Conservation (phyloP, 148 eudicot genomes). For the Pouteria glomerata region DNA sequence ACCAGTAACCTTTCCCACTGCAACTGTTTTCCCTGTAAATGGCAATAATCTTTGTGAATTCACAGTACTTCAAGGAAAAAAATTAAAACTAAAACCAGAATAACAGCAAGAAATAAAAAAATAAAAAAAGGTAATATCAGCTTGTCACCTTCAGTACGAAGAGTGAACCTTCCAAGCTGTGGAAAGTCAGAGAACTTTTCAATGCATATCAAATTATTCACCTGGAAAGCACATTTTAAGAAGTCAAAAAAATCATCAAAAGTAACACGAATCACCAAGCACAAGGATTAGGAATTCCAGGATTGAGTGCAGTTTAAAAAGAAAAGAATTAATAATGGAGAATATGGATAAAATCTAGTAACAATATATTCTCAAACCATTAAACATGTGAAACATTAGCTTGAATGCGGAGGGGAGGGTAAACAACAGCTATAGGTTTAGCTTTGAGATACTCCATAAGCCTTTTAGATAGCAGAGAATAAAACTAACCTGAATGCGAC, state of each 20-base stretch:
- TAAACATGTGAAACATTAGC: neutral
- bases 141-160: conserved; percentile 54
- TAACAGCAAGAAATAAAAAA: neutral
- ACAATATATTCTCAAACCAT: neutral
- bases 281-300: neutral
- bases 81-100: neutral
- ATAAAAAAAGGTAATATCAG: neutral
- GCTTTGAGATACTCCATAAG: neutral
- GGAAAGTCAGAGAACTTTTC: conserved; percentile 52
- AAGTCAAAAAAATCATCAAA: neutral
- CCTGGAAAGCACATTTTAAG: conserved; percentile 22
- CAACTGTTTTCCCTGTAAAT: conserved; percentile 74
- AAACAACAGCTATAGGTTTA: neutral
- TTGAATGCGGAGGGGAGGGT: neutral
- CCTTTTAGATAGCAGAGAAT: neutral
- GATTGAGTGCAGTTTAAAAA: neutral
- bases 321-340: too few relatives aligned
- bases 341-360: neutral
- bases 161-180: conserved; percentile 62
- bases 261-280: neutral
- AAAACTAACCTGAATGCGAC: conserved; percentile 76
- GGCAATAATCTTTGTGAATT: neutral
- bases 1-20: conserved; percentile 64
- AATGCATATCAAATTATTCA: conserved; percentile 42
- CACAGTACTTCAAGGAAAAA: neutral